phyloP scores from a whole-genome alignment of 1,284 basidiomycete genomes.

The Trichosporon sp. region DNA sequence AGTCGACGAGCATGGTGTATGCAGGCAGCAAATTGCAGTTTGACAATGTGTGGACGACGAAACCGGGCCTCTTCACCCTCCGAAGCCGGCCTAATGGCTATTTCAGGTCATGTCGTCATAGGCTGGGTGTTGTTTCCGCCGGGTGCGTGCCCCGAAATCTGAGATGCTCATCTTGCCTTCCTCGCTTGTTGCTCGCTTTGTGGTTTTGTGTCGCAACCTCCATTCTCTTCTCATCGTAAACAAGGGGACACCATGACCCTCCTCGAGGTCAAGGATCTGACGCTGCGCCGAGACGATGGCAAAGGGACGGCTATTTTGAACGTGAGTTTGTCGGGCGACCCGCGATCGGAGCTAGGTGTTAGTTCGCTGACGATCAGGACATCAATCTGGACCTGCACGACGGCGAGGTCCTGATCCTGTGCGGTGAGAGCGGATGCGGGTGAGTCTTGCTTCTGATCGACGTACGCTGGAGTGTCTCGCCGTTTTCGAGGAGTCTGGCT shows the following conservation, averaged over 20 bases:
- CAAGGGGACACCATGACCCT: neutral
- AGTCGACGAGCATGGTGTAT: slow-evolving; percentile 6
- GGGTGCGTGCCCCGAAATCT: slow-evolving; percentile 10
- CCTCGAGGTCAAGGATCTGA: slow-evolving; percentile 38
- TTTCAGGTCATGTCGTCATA: slow-evolving; percentile 20
- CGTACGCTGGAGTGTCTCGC: too few relatives aligned
- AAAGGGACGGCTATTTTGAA: slow-evolving; percentile 47
- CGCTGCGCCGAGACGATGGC: slow-evolving; percentile 45
- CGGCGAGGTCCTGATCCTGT: slow-evolving; percentile 71
- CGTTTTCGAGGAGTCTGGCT: too few relatives aligned
- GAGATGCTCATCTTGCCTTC: neutral
- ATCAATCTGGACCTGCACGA: slow-evolving; percentile 66
- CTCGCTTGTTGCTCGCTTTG: neutral
- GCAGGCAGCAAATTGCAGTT: slow-evolving; percentile 13
- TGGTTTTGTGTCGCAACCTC: neutral
- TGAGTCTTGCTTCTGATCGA: slow-evolving; percentile 44
- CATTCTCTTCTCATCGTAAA: slow-evolving; percentile 12
- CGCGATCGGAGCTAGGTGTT: neutral
- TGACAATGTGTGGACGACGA: neutral
- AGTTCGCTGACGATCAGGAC: slow-evolving; percentile 45
- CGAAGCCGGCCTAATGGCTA: neutral
- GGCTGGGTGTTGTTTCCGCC: neutral
- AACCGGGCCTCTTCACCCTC: neutral
- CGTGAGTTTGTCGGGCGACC: slow-evolving; percentile 28
- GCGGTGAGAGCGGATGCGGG: slow-evolving; percentile 73